phyloP scores from a whole-genome alignment of 345 rosid species.

The Salix dunnii region DNA sequence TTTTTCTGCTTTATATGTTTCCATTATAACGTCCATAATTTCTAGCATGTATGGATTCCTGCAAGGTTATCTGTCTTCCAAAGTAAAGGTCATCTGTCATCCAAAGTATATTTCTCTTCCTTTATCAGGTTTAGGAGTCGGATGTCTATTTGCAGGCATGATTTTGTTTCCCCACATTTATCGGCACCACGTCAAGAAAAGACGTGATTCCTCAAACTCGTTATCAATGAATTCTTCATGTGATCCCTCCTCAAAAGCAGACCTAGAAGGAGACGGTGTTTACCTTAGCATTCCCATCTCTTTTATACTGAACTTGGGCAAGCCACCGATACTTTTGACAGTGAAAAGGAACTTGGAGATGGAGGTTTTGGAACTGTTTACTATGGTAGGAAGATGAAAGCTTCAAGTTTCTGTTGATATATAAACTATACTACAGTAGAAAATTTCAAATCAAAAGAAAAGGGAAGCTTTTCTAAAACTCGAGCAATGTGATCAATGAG shows the following conservation, averaged over 20 bases:
- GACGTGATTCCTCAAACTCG: slow-evolving; percentile 18
- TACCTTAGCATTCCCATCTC: slow-evolving; percentile 15
- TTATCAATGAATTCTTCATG: slow-evolving; percentile 22
- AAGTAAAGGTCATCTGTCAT: neutral
- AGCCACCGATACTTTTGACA: slow-evolving; percentile 17
- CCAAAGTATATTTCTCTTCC: neutral
- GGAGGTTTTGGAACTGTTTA: slow-evolving; percentile 28
- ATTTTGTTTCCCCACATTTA: slow-evolving; percentile 12
- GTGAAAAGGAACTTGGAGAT: slow-evolving; percentile 24
- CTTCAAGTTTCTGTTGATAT: neutral
- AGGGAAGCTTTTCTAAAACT: neutral
- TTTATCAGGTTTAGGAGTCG: slow-evolving; percentile 40
- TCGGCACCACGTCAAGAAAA: slow-evolving; percentile 19
- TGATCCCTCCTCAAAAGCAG: slow-evolving; percentile 33
- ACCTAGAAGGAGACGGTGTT: slow-evolving; percentile 29
- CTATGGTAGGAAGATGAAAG: slow-evolving; percentile 12
- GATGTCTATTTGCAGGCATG: slow-evolving; percentile 17
- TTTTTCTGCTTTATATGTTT: neutral
- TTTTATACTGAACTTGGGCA: slow-evolving; percentile 19
- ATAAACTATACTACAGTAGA: neutral
- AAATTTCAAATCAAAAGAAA: neutral
- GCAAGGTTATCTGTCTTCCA: neutral
- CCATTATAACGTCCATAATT: neutral
- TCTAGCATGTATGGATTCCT: neutral
- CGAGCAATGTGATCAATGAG: neutral